A percentile compares a stretch with the other conserved stretches of the same genome.
Evolutionary conservation across 2,329 filamentous ascomycete genomes (phyloP).

Genomic region (Penicillium brevicompactum): DNA sequence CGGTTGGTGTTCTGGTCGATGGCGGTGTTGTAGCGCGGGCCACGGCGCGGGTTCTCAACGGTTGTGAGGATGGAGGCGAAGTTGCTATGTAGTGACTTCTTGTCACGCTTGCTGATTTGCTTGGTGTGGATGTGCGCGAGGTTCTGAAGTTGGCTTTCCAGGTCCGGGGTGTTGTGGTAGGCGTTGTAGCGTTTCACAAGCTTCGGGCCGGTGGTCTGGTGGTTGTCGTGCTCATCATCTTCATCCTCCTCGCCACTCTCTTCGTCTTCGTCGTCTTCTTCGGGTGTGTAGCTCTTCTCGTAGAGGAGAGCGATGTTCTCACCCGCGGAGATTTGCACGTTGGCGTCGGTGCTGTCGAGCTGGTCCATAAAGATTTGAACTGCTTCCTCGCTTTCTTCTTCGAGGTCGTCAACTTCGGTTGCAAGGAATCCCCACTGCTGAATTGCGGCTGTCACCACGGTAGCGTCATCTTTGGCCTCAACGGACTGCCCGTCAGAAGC

Average conservation of each 20-base stretch:
- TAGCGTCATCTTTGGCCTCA: slow-evolving; percentile 69
- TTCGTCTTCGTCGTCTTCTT: slow-evolving; percentile 61
- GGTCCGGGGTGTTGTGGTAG: slow-evolving; percentile 64
- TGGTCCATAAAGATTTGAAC: slow-evolving; percentile 84
- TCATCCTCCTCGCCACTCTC: slow-evolving; percentile 44
- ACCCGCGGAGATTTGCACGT: slow-evolving; percentile 76
- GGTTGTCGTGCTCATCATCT: slow-evolving; percentile 46
- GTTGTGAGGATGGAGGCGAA: slow-evolving; percentile 69
- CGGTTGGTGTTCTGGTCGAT: slow-evolving; percentile 62
- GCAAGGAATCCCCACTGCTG: slow-evolving; percentile 80
- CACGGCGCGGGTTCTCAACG: slow-evolving; percentile 66
- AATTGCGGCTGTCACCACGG: slow-evolving; percentile 73
- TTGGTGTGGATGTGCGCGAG: slow-evolving; percentile 64
- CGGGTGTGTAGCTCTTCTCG: slow-evolving; percentile 67
- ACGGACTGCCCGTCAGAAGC: slow-evolving; percentile 76
- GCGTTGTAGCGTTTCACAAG: slow-evolving; percentile 67
- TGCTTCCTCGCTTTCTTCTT: slow-evolving; percentile 69
- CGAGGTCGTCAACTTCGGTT: slow-evolving; percentile 74
- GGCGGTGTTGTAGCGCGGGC: slow-evolving; percentile 67
- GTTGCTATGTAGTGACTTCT: slow-evolving; percentile 65
- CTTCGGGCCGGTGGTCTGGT: slow-evolving; percentile 43
- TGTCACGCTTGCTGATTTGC: slow-evolving; percentile 66
- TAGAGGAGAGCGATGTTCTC: slow-evolving; percentile 81
- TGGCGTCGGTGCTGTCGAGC: slow-evolving; percentile 71
- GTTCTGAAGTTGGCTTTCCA: slow-evolving; percentile 61